Conservation (phyloP, 768 basidiomycete species). For the Kockovaella imperatae region DNA sequence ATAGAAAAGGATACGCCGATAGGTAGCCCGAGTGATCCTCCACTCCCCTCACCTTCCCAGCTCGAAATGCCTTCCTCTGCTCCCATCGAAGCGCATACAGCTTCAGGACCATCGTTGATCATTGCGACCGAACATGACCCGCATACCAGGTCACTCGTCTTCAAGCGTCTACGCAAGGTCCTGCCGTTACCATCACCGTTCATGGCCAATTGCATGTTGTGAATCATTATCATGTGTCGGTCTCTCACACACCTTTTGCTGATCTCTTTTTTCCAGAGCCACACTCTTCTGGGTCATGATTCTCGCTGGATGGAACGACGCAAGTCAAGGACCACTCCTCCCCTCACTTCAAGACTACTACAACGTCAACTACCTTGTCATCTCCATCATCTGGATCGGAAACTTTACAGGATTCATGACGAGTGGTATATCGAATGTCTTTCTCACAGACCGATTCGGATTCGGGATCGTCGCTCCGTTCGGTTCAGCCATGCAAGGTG, state of each 20-base stretch:
- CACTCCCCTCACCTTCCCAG: no score
- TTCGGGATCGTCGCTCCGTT: slow-evolving; percentile 37
- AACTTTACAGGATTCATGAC: slow-evolving; percentile 48
- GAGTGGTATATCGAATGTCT: slow-evolving; percentile 52
- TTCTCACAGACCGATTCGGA: slow-evolving; percentile 44
- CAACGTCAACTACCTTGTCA: slow-evolving; percentile 45
- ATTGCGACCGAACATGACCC: neutral
- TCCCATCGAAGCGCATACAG: neutral
- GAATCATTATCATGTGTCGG: neutral
- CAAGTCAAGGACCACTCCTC: slow-evolving; percentile 63
- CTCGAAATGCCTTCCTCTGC: no score
- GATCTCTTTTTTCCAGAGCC: slow-evolving; percentile 6
- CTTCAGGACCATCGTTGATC: neutral
- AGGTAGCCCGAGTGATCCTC: no score
- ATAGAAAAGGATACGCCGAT: no score
- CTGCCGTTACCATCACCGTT: slow-evolving; percentile 10
- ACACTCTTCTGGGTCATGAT: slow-evolving; percentile 30
- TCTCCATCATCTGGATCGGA: slow-evolving; percentile 58
- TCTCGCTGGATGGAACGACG: slow-evolving; percentile 65
- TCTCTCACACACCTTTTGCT: neutral
- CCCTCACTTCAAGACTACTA: slow-evolving; percentile 61
- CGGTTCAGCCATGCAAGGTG: slow-evolving; percentile 21
- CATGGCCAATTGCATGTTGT: slow-evolving; percentile 16
- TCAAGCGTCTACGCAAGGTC: slow-evolving; percentile 11
- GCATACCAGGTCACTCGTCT: neutral